These are phyloP conservation scores for Didymella arachidicola DNA, from an alignment of 2,329 filamentous ascomycete genomes.

Conservation along the genomic window DNA sequence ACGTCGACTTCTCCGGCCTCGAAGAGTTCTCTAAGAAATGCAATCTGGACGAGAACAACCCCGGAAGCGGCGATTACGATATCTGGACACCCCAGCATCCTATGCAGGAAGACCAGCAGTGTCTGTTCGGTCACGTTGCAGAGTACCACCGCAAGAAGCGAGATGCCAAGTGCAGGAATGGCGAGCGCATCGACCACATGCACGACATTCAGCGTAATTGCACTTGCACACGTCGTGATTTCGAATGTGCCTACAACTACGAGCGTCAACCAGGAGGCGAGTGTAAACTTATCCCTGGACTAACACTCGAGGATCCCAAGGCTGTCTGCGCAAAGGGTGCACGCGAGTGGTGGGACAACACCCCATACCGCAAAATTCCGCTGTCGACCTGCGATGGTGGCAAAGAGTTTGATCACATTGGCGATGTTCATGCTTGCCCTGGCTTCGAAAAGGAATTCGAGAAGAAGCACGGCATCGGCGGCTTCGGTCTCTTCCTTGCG, in stretches of 20 bases:
- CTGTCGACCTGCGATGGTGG: slow-evolving; percentile 87
- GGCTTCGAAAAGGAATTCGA: slow-evolving; percentile 84
- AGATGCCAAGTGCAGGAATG: slow-evolving; percentile 83
- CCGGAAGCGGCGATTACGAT: slow-evolving; percentile 75
- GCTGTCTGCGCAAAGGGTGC: slow-evolving; percentile 71
- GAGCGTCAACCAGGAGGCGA: slow-evolving; percentile 78
- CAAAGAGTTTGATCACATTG: slow-evolving; percentile 73
- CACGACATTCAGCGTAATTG: slow-evolving; percentile 78
- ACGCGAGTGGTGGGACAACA: slow-evolving; percentile 82
- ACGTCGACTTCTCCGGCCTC: slow-evolving; percentile 87
- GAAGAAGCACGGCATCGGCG: slow-evolving; percentile 73
- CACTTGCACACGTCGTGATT: slow-evolving; percentile 83
- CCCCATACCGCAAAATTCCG: slow-evolving; percentile 88
- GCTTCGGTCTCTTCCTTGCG: slow-evolving; percentile 82
- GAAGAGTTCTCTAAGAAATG: slow-evolving; percentile 71
- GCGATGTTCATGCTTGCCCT: slow-evolving; percentile 70
- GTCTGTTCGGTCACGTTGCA: slow-evolving; percentile 89
- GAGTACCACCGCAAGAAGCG: slow-evolving; percentile 90
- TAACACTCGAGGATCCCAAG: slow-evolving; percentile 68
- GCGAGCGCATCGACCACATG: slow-evolving; percentile 68
- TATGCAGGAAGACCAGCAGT: slow-evolving; percentile 75
- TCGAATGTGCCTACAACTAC: slow-evolving; percentile 96
- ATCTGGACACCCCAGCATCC: slow-evolving; percentile 90
- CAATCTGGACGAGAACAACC: slow-evolving; percentile 67
- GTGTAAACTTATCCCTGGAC: slow-evolving; percentile 78